These are phyloP conservation scores for Neltuma alba DNA, from an alignment of 306 rosid genomes.

Conservation along the genomic window DNA sequence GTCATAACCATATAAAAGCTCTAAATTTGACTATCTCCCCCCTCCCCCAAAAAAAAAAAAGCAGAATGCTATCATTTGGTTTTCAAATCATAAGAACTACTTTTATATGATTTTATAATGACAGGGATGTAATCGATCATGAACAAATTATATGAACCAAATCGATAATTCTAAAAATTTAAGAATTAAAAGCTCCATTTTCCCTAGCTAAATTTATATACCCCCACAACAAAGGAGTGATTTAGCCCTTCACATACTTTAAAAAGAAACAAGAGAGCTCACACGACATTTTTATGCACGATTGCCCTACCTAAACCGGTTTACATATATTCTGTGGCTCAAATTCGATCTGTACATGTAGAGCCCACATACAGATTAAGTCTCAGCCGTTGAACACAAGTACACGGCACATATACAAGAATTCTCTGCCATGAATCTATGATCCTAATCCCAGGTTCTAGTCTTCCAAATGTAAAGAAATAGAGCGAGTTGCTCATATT, in stretches of 20 bases:
- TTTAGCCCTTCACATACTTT: not conserved
- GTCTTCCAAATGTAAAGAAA: constrained; percentile 14
- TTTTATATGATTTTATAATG: too few species aligned
- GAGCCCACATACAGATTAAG: not conserved
- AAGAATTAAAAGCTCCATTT: not conserved
- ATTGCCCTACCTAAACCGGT: not conserved
- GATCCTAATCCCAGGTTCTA: constrained; percentile 22
- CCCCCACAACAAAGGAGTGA: not conserved
- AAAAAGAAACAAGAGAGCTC: not conserved
- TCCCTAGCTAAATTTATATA: not conserved
- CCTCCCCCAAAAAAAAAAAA: too few species aligned
- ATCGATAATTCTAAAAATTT: too few species aligned
- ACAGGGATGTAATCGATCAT: too few species aligned
- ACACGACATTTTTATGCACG: not conserved
- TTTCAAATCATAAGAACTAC: too few species aligned
- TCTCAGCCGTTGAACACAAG: not conserved
- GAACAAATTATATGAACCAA: not conserved
- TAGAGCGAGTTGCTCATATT: constrained; percentile 24
- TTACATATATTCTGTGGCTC: not conserved
- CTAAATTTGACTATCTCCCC: too few species aligned
- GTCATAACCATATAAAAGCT: too few species aligned
- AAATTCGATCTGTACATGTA: not conserved
- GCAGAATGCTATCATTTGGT: too few species aligned
- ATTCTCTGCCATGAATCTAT: constrained; percentile 1
- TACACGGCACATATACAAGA: not conserved